Percentiles rank a stretch among this genome's conserved stretches.
These are phyloP conservation scores for Colletotrichum sidae DNA, from an alignment of 2,329 filamentous ascomycete species.

Conservation along the genomic window DNA sequence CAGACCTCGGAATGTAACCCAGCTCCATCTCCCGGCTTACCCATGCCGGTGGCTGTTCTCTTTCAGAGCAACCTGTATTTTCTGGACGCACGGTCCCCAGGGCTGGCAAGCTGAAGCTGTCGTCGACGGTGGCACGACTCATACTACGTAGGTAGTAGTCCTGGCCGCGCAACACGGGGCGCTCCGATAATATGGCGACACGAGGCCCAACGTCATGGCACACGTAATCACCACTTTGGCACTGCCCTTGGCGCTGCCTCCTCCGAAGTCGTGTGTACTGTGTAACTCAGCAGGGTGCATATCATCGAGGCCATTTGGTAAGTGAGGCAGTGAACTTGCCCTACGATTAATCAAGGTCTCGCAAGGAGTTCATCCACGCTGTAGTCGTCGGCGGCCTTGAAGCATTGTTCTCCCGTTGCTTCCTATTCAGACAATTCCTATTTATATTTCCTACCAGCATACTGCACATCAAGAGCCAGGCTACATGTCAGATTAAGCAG, in stretches of 20 bases:
- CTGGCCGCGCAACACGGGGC: conserved; percentile 12
- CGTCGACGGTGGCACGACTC: conserved; percentile 23
- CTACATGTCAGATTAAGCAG: too few species aligned
- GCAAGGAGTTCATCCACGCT: too few species aligned
- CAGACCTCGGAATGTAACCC: conserved; percentile 28
- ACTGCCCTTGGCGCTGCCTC: neutral
- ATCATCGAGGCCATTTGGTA: neutral
- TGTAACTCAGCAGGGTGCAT: neutral
- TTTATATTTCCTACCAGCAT: too few species aligned
- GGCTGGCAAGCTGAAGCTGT: conserved; percentile 24
- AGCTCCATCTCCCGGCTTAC: conserved; percentile 23
- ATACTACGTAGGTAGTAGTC: conserved; percentile 14
- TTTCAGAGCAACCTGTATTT: conserved; percentile 16
- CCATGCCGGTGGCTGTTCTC: conserved; percentile 29
- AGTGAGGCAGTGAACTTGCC: neutral
- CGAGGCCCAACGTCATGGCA: conserved; percentile 23
- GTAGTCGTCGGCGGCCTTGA: too few species aligned
- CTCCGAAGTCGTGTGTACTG: too few species aligned
- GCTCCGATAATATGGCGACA: conserved; percentile 5
- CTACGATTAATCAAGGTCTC: neutral
- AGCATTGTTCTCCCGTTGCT: too few species aligned
- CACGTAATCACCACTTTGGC: conserved; percentile 24
- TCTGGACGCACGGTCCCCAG: conserved; percentile 6
- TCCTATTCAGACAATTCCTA: too few species aligned
- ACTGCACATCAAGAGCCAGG: too few species aligned